Percentiles rank a stretch among this genome's conserved stretches.
Evolutionary conservation across 2,329 filamentous ascomycete species (phyloP).

Genomic region (Scopulariopsis brevicaulis): DNA sequence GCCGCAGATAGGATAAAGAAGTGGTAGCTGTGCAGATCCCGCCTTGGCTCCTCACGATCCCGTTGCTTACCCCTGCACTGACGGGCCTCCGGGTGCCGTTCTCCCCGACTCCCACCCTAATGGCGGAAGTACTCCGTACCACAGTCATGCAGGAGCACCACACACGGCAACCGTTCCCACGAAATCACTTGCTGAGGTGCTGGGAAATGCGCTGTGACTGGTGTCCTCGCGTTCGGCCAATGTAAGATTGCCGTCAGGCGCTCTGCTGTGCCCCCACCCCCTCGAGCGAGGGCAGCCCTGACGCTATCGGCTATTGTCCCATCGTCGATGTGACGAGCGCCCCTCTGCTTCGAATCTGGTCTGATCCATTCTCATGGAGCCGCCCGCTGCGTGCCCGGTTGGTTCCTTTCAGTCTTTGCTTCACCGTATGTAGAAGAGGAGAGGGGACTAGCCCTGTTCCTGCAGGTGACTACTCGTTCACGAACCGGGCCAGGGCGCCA

Average conservation of each 20-base stretch:
- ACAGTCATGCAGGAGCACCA: neutral
- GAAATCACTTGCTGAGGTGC: conserved; percentile 4
- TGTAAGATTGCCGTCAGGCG: conserved; percentile 4
- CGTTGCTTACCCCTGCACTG: neutral
- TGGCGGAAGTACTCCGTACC: neutral
- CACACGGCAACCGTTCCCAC: neutral
- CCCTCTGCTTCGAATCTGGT: neutral
- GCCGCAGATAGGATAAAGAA: neutral
- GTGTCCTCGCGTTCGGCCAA: conserved; percentile 12
- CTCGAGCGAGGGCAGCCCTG: neutral
- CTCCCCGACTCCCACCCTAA: conserved; percentile 8
- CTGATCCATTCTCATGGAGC: neutral
- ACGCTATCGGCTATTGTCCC: neutral
- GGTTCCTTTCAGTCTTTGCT: neutral
- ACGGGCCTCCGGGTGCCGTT: conserved; percentile 7
- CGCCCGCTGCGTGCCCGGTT: neutral
- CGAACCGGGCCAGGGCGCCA: neutral
- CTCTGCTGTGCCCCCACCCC: neutral
- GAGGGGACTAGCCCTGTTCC: neutral
- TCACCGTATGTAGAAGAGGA: neutral
- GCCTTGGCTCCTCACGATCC: neutral
- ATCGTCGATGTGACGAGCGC: neutral
- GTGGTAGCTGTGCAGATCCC: conserved; percentile 1
- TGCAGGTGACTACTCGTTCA: neutral
- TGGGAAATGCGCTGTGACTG: neutral